Percentiles rank a stretch among this genome's conserved stretches.
phyloP scores from a whole-genome alignment of 1,284 basidiomycete species.

The Anthracocystis walkeri region DNA sequence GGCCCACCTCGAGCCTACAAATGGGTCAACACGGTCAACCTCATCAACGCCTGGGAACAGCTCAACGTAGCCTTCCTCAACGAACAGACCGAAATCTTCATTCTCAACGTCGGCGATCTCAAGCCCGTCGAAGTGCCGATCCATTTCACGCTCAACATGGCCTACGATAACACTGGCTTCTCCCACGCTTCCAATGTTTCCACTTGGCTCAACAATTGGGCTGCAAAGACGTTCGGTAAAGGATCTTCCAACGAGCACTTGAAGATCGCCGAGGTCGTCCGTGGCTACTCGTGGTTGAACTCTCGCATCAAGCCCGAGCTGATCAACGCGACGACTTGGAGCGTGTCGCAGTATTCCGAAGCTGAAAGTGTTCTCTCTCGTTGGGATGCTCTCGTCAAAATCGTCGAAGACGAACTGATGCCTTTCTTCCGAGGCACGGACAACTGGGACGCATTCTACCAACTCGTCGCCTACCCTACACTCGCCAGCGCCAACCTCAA shows the following conservation, averaged over 20 bases:
- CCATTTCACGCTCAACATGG: slow-evolving; percentile 78
- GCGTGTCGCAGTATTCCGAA: slow-evolving; percentile 78
- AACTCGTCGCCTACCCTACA: slow-evolving; percentile 32
- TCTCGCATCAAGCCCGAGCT: slow-evolving; percentile 78
- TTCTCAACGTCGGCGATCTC: slow-evolving; percentile 75
- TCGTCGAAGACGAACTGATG: slow-evolving; percentile 17
- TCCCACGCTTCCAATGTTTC: slow-evolving; percentile 60
- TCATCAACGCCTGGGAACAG: slow-evolving; percentile 55
- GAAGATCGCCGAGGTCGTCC: slow-evolving; percentile 73
- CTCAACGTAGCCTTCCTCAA: slow-evolving; percentile 45
- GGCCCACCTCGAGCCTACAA: slow-evolving; percentile 70
- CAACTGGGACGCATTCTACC: slow-evolving; percentile 39
- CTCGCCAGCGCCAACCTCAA: slow-evolving; percentile 31
- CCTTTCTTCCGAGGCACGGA: slow-evolving; percentile 10
- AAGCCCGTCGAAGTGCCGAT: slow-evolving; percentile 78
- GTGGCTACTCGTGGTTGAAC: slow-evolving; percentile 76
- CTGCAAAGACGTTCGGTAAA: slow-evolving; percentile 76
- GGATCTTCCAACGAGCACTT: slow-evolving; percentile 69
- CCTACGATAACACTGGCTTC: slow-evolving; percentile 73
- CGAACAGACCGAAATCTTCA: slow-evolving; percentile 66
- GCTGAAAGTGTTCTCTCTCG: slow-evolving; percentile 68
- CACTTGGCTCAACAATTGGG: slow-evolving; percentile 76
- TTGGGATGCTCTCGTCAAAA: slow-evolving; percentile 16
- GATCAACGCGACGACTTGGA: slow-evolving; percentile 76
- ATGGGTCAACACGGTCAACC: slow-evolving; percentile 67